Evolutionary conservation across 306 rosid species (phyloP).

Genomic region (Adenanthera pavonina): DNA sequence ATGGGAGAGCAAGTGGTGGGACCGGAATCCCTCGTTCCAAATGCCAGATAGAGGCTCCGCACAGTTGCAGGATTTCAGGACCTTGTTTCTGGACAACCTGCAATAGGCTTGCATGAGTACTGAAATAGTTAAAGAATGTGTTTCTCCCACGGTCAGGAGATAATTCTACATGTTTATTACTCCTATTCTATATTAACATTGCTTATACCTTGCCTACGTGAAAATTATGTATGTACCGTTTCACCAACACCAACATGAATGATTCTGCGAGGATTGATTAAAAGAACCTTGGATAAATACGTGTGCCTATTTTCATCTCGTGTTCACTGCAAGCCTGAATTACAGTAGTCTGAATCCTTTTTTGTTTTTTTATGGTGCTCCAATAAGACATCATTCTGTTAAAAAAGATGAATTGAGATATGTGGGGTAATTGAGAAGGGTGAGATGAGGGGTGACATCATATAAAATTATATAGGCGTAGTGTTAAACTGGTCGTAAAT

Average conservation of each 20-base stretch:
- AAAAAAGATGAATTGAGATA: too few species aligned
- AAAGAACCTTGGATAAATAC: slow-evolving; percentile 31
- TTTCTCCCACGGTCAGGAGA: slow-evolving; percentile 37
- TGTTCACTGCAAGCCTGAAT: slow-evolving; percentile 31
- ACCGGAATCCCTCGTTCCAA: slow-evolving; percentile 60
- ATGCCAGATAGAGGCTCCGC: slow-evolving; percentile 56
- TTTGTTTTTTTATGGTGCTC: too few species aligned
- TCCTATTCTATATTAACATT: slow-evolving; percentile 38
- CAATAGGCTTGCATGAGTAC: slow-evolving; percentile 67
- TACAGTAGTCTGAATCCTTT: too few species aligned
- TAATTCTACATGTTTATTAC: slow-evolving; percentile 33
- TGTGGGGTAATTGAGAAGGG: too few species aligned
- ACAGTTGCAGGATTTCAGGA: slow-evolving; percentile 50
- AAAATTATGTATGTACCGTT: slow-evolving; percentile 36
- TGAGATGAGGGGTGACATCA: too few species aligned
- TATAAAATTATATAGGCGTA: too few species aligned
- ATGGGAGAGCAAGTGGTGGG: slow-evolving; percentile 69
- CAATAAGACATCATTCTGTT: too few species aligned
- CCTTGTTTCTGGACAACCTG: slow-evolving; percentile 62
- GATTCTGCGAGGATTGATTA: slow-evolving; percentile 10
- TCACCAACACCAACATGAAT: slow-evolving; percentile 23
- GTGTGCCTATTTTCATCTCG: slow-evolving; percentile 35
- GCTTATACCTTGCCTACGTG: slow-evolving; percentile 27
- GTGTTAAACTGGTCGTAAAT: too few species aligned
- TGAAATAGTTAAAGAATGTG: slow-evolving; percentile 42